Conservation (phyloP, 176 grass and related monocot species). For the Eremochloa ophiuroides region DNA sequence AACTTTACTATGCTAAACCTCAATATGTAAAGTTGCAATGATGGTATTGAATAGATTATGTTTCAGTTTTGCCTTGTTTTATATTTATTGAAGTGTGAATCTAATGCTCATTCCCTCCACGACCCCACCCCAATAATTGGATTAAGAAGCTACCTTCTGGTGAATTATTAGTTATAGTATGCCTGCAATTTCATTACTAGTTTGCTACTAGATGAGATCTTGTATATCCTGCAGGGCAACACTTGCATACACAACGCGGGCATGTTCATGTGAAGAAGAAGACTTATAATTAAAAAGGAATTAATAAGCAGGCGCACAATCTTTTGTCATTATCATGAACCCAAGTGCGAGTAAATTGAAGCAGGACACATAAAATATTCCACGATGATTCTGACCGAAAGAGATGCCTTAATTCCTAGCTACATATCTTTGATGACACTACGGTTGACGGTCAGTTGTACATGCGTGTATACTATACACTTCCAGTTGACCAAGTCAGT, state of each 20-base stretch:
- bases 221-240: neutral
- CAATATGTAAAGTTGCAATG: too few relatives aligned
- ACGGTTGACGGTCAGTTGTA: neutral
- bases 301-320: neutral
- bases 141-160: neutral
- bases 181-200: neutral
- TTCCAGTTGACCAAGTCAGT: neutral
- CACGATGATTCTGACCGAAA: neutral
- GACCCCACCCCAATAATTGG: neutral
- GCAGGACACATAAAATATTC: neutral
- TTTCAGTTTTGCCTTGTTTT: neutral
- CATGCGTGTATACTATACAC: neutral
- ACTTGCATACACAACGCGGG: neutral
- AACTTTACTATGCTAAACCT: too few relatives aligned
- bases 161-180: neutral
- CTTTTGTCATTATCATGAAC: neutral
- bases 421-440: neutral
- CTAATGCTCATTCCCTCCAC: neutral
- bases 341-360: neutral
- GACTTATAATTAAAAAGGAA: neutral
- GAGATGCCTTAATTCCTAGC: neutral
- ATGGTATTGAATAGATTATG: too few relatives aligned
- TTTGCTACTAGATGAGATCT: neutral
- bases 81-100: neutral
- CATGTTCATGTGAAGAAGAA: neutral